Evolutionary conservation across 2,329 filamentous ascomycete species (phyloP), one percentile per base, ranked within the genome.

Genomic region (Aurifilum marmelostoma): DNA sequence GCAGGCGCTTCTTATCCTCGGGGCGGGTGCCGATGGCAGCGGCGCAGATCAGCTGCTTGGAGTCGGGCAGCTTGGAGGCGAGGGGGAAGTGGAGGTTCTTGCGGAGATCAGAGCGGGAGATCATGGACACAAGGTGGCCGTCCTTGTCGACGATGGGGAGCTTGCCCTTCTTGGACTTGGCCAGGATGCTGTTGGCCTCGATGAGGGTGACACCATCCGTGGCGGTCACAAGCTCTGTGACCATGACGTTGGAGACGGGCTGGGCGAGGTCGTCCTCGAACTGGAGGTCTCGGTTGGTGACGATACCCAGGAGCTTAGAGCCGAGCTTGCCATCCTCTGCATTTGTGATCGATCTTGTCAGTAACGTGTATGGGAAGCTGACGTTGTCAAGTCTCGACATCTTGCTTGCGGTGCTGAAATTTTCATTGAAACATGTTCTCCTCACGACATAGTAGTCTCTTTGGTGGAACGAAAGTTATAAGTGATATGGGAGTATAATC

Each of bases 391-490:
- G 34, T 34, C 8, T 32, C 27, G 7, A 63, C 21, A 58, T 56
- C 47, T 16, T 52, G n/a, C 39, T 34, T 62, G 67, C 63, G 52
- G 24, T 39, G 62, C 66, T 63, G 52, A 37, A 64, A 52, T 24
- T 21, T 27, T 71, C 70, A 71, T 71, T 59, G 67, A 69, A 70
- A 47, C 63, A 71, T 79, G 83, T 82, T 85, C 82, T 97, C 94
- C 93, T 88, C 94, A 97, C 85, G 87, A 93, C 92, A 87, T 89
- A 84, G 87, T 50, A 87, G 90, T 92, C 91, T 88, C 91, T 97
- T 87, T 93, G 93, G 96, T 95, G 95, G 96, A 99, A 99, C 96
- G 96, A 99, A 99, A 99, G 96, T 98, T 98, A 97, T 92, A 88
- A 88, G 84, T 83, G 83, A 85, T 87, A 86, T 84, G 83, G 86